These are phyloP conservation scores for Exidia glandulosa DNA, from an alignment of 768 basidiomycete species.

Conservation along the genomic window DNA sequence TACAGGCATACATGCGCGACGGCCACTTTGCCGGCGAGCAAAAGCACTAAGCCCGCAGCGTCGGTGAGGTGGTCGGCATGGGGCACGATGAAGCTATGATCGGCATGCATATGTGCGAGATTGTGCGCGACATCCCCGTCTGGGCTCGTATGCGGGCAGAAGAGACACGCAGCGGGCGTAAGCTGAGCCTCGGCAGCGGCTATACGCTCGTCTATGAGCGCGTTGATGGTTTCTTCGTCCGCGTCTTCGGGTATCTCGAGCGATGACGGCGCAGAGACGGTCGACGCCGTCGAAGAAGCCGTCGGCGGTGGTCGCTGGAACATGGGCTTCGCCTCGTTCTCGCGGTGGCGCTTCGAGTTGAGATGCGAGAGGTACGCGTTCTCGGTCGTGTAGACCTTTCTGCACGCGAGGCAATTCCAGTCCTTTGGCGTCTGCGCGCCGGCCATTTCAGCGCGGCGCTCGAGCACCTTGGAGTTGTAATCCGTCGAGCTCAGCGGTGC, in stretches of 20 bases:
- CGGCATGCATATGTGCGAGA: conserved; percentile 74
- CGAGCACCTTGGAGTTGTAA: conserved; percentile 84
- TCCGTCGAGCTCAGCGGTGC: conserved; percentile 67
- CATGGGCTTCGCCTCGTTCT: conserved; percentile 37
- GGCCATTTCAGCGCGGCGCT: conserved; percentile 66
- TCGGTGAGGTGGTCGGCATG: conserved; percentile 87
- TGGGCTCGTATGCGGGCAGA: conserved; percentile 50
- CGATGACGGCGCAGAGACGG: conserved; percentile 1
- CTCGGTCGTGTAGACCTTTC: conserved; percentile 81
- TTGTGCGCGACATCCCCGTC: conserved; percentile 56
- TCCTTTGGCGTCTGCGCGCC: conserved; percentile 49
- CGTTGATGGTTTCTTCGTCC: conserved; percentile 36
- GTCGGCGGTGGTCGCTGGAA: not conserved
- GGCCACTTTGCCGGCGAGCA: conserved; percentile 87
- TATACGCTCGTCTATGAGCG: conserved; percentile 64
- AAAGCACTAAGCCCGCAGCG: conserved; percentile 64
- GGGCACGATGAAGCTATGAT: conserved; percentile 93
- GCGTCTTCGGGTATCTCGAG: conserved; percentile 19
- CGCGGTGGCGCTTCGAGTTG: conserved; percentile 80
- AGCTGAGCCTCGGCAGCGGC: conserved; percentile 57
- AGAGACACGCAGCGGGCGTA: conserved; percentile 66
- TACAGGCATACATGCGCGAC: conserved; percentile 89
- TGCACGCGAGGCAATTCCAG: conserved; percentile 51
- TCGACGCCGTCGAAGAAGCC: conserved; percentile 7
- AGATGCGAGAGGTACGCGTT: conserved; percentile 85